Conservation (phyloP, 768 basidiomycete genomes). For the Lactarius sp. region DNA sequence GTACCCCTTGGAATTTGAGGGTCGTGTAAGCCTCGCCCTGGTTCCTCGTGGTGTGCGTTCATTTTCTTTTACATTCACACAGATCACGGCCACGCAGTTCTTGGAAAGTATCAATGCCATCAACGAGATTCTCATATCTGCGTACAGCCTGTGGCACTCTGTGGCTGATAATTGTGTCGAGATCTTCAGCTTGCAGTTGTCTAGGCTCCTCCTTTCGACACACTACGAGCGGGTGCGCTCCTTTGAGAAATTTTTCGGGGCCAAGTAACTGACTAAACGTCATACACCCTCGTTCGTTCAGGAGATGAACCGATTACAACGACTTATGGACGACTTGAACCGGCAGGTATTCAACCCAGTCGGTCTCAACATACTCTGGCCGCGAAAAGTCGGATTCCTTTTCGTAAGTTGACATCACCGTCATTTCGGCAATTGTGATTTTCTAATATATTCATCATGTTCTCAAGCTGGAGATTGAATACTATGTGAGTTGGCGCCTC, state of each 20-base stretch:
- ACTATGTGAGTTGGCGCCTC: constrained; percentile 58
- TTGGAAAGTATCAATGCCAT: constrained; percentile 85
- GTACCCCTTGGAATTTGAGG: constrained; percentile 90
- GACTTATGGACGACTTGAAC: constrained; percentile 65
- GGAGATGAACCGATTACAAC: constrained; percentile 72
- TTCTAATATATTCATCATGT: constrained; percentile 3
- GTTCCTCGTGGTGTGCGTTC: neutral
- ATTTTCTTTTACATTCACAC: neutral
- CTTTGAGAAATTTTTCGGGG: neutral
- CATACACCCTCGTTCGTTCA: constrained; percentile 34
- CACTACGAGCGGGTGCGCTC: constrained; percentile 75
- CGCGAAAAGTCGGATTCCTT: constrained; percentile 78
- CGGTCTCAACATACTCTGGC: constrained; percentile 86
- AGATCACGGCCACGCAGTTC: constrained; percentile 92
- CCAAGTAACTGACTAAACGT: neutral
- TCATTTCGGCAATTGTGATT: constrained; percentile 1
- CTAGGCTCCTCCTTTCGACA: constrained; percentile 57
- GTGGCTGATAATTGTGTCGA: constrained; percentile 77
- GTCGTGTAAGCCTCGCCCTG: constrained; percentile 58
- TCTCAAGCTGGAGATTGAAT: constrained; percentile 89
- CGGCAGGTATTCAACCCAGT: constrained; percentile 70
- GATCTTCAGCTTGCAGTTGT: constrained; percentile 76
- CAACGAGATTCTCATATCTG: constrained; percentile 83
- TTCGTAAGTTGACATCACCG: constrained; percentile 59
- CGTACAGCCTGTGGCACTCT: constrained; percentile 70